phyloP scores from a whole-genome alignment of 2,329 filamentous ascomycete species.

The Cladosporium phlei region DNA sequence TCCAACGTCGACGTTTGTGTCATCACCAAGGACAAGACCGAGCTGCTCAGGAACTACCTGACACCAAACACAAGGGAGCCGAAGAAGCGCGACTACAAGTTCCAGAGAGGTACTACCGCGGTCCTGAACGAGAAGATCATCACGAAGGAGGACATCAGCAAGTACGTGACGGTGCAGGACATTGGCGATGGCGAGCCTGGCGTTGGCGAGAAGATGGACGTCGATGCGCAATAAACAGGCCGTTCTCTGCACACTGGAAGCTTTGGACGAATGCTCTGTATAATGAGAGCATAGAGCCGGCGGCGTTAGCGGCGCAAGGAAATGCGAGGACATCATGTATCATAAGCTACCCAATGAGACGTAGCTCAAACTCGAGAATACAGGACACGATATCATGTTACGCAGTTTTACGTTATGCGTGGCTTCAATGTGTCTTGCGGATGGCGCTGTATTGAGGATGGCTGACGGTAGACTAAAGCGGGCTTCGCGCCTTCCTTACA shows the following conservation, averaged over 20 bases:
- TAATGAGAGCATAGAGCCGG: conserved; percentile 10
- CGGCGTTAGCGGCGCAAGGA: conserved; percentile 2
- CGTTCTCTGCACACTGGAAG: neutral
- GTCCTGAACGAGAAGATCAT: conserved; percentile 96
- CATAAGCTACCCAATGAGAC: neutral
- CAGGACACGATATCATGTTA: neutral
- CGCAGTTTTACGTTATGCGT: too few species aligned
- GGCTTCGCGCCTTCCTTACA: too few species aligned
- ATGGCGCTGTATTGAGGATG: too few species aligned
- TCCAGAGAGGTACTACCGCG: conserved; percentile 86
- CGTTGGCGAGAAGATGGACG: conserved; percentile 61
- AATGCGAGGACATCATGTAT: conserved; percentile 9
- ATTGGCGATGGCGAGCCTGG: conserved; percentile 64
- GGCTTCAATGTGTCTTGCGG: too few species aligned
- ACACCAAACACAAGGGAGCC: conserved; percentile 84
- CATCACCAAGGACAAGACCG: conserved; percentile 93
- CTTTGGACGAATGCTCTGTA: neutral
- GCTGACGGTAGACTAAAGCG: too few species aligned
- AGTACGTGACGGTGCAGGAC: conserved; percentile 90
- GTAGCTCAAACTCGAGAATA: neutral
- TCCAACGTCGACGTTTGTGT: conserved; percentile 96
- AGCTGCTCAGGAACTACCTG: conserved; percentile 85
- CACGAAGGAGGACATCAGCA: conserved; percentile 85
- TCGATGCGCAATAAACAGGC: conserved; percentile 42
- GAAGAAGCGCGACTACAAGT: conserved; percentile 92